These are phyloP conservation scores for Hypoxylon sp. DNA, from an alignment of 2,329 filamentous ascomycete genomes.

Conservation along the genomic window DNA sequence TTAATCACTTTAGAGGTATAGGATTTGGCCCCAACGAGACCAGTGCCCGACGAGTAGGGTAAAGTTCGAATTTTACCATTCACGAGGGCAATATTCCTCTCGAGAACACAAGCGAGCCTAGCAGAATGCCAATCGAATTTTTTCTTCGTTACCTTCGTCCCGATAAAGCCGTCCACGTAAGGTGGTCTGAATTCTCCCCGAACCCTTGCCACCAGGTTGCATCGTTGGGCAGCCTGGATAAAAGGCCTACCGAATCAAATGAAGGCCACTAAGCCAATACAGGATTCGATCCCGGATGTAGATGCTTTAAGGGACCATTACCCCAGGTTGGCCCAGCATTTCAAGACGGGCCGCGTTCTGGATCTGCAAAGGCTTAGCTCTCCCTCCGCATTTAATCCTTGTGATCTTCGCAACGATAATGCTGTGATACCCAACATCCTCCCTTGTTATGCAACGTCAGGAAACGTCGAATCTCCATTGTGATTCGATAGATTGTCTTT, in stretches of 20 bases:
- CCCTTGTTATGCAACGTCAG: conserved; percentile 15
- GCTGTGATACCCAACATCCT: conserved; percentile 4
- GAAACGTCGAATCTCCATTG: conserved; percentile 27
- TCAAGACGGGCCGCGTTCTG: conserved; percentile 32
- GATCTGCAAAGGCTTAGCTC: conserved; percentile 15
- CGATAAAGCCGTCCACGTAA: conserved; percentile 27
- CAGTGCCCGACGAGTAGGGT: neutral
- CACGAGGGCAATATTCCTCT: conserved; percentile 5
- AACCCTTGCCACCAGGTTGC: conserved; percentile 34
- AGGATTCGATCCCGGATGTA: conserved; percentile 25
- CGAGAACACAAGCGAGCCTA: neutral
- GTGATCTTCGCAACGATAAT: conserved; percentile 36
- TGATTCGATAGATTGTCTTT: conserved; percentile 28
- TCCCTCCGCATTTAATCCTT: conserved; percentile 34
- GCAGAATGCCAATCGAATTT: conserved; percentile 1
- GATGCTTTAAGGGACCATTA: conserved; percentile 15
- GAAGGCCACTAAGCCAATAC: conserved; percentile 16
- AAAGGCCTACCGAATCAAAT: conserved; percentile 31
- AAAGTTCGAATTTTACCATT: neutral
- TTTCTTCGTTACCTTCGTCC: conserved; percentile 22
- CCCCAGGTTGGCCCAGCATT: conserved; percentile 31
- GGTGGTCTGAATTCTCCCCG: conserved; percentile 33
- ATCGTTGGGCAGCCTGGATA: conserved; percentile 33
- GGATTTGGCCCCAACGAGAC: conserved; percentile 11
- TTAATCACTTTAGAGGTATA: conserved; percentile 22